Conservation (phyloP, 2,329 filamentous ascomycete genomes). For the Aspergillus glaucus region DNA sequence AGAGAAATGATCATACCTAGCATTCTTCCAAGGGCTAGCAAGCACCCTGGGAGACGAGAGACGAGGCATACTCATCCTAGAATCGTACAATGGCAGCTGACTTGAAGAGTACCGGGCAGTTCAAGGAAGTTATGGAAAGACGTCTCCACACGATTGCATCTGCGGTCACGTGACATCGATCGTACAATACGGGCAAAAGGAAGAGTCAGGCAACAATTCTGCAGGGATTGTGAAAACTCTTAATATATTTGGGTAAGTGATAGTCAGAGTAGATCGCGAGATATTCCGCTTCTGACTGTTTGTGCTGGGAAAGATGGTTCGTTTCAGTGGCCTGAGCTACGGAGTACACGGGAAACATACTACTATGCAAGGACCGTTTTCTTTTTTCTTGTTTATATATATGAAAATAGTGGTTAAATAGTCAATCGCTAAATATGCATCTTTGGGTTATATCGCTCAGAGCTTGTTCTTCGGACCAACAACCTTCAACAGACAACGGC, state of each 20-base stretch:
- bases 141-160: background rate
- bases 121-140: background rate
- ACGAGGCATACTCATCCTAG: conserved; percentile 4
- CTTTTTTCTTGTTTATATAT: background rate
- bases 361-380: no score
- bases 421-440: background rate
- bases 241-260: no score
- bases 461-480: conserved; percentile 58
- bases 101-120: background rate
- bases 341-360: no score
- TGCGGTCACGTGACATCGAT: no score
- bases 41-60: conserved; percentile 4
- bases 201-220: no score
- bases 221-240: no score
- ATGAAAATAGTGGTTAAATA: background rate
- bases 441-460: conserved; percentile 30
- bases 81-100: background rate
- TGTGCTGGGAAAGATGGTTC: no score
- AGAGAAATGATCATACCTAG: background rate
- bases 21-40: conserved; percentile 2
- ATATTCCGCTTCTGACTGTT: no score
- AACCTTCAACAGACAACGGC: conserved; percentile 68
- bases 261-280: no score
- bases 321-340: no score
- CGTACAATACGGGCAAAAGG: no score